A percentile compares a stretch with the other conserved stretches of the same genome.
Evolutionary conservation across 2,329 filamentous ascomycete genomes (phyloP).

Genomic region (Mycosphaerella sp.): DNA sequence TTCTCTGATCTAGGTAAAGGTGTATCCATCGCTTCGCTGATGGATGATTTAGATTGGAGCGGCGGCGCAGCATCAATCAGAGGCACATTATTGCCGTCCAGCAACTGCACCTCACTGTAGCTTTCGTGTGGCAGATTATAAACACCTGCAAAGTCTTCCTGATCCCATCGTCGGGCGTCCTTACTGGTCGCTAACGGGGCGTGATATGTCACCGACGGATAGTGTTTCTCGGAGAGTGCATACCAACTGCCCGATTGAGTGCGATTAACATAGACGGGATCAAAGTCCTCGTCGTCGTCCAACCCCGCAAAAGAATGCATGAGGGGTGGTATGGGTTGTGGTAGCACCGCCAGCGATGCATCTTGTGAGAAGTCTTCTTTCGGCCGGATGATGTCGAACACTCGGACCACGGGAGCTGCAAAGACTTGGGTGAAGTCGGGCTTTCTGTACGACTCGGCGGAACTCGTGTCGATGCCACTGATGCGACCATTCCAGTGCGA

Average conservation of each 20-base stretch:
- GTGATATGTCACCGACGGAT: conserved; percentile 74
- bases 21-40: conserved; percentile 3
- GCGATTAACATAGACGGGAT: conserved; percentile 70
- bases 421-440: conserved; percentile 29
- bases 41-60: not conserved
- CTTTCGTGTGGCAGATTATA: conserved; percentile 24
- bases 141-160: conserved; percentile 26
- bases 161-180: conserved; percentile 43
- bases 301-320: conserved; percentile 26
- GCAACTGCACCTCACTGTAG: conserved; percentile 4
- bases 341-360: conserved; percentile 72
- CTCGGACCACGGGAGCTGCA: conserved; percentile 29
- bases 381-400: conserved; percentile 42
- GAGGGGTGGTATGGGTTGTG: conserved; percentile 67
- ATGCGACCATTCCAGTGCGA: conserved; percentile 78
- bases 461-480: conserved; percentile 66
- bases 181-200: conserved; percentile 54
- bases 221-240: conserved; percentile 78
- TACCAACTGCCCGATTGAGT: conserved; percentile 89
- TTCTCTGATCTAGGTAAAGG: conserved; percentile 1
- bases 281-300: conserved; percentile 34
- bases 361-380: conserved; percentile 58
- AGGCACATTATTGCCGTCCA: conserved; percentile 13
- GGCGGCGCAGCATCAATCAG: conserved; percentile 19
- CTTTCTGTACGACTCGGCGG: conserved; percentile 29